Evolutionary conservation across 2,329 filamentous ascomycete species (phyloP), one percentile per base, ranked within the genome.

Genomic region (Emmonsiellopsis sp.): DNA sequence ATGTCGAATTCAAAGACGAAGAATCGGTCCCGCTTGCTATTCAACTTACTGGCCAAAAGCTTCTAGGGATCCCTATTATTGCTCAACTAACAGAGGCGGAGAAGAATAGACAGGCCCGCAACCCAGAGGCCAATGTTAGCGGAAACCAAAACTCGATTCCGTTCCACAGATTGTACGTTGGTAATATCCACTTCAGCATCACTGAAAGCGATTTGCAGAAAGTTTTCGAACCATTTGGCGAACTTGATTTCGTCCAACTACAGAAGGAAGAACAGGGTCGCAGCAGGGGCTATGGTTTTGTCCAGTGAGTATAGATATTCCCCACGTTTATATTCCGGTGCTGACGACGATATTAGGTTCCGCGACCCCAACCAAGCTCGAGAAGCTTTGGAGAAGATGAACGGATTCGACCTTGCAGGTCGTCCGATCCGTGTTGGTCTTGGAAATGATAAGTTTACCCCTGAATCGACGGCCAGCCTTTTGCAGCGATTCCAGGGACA

Each of bases 371-470:
- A 83, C 59, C 85, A 96, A 72, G 93, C 93, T 67, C 88, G 92
- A 68, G 88, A 95, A 71, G 94, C 93, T 57, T 78, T 98, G 59
- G 90, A 96, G 72, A 95, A 96, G 75, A 96, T 98, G 92, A 98
- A 98, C 74, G 91, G 92, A 60, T 98, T 97, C 75, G 93, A 97
- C 74, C 84, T 98, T 63, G 93, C 93, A 65, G 91, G 91, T 73
- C 91, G 93, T 69, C 90, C 91, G 59, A 97, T 98, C 71, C 90
- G 93, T 69, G 94, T 98, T 72, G 93, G 93, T 73, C 88, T 98
- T 77, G 93, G 93, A 74, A 98, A 96, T 77, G 93, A 98, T 87
- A 97, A 97, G 83, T 97, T 97, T 75, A 97, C 91, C 74, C 87
- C 91, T 67, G 93, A 97, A 76, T 93, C 90, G 73, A 95, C 89